Percentiles rank a stretch among this genome's conserved stretches.
Conservation (phyloP, 768 basidiomycete genomes). For the Hydnomerulius pinastri region DNA sequence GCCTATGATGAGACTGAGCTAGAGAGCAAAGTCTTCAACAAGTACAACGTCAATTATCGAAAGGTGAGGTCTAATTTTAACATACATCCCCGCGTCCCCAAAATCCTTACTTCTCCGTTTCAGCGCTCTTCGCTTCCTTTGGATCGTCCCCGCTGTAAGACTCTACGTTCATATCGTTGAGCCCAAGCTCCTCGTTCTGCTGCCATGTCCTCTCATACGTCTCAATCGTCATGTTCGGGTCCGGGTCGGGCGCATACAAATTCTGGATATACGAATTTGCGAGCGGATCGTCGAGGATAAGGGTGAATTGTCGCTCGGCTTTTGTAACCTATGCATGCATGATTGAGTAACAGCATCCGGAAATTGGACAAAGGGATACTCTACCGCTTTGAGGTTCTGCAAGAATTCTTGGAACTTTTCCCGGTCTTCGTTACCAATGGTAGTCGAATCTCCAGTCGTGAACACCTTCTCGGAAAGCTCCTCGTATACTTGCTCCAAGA, state of each 20-base stretch:
- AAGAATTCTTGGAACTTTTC: slow-evolving; percentile 78
- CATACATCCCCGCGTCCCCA: not conserved
- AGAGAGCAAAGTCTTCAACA: no score
- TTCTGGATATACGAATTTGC: slow-evolving; percentile 97
- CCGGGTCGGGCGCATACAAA: slow-evolving; percentile 94
- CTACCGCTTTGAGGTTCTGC: slow-evolving; percentile 68
- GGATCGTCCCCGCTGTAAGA: slow-evolving; percentile 20
- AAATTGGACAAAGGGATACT: slow-evolving; percentile 15
- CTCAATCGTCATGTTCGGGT: slow-evolving; percentile 89
- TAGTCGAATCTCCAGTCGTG: slow-evolving; percentile 64
- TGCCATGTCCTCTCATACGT: slow-evolving; percentile 82
- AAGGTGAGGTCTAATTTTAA: no score
- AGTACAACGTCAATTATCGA: not conserved
- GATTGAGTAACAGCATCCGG: slow-evolving; percentile 3
- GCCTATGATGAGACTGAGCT: not conserved
- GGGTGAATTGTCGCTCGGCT: slow-evolving; percentile 79
- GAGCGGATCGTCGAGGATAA: slow-evolving; percentile 94
- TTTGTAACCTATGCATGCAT: slow-evolving; percentile 60
- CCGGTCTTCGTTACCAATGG: slow-evolving; percentile 44
- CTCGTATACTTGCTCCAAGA: slow-evolving; percentile 92
- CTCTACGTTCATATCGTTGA: slow-evolving; percentile 89
- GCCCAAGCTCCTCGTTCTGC: slow-evolving; percentile 93
- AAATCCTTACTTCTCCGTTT: slow-evolving; percentile 2
- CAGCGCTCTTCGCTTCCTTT: not conserved
- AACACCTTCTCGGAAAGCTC: slow-evolving; percentile 91